Evolutionary conservation across 73 alveolate species (phyloP).

Genomic region (Symbiodinium natans): DNA sequence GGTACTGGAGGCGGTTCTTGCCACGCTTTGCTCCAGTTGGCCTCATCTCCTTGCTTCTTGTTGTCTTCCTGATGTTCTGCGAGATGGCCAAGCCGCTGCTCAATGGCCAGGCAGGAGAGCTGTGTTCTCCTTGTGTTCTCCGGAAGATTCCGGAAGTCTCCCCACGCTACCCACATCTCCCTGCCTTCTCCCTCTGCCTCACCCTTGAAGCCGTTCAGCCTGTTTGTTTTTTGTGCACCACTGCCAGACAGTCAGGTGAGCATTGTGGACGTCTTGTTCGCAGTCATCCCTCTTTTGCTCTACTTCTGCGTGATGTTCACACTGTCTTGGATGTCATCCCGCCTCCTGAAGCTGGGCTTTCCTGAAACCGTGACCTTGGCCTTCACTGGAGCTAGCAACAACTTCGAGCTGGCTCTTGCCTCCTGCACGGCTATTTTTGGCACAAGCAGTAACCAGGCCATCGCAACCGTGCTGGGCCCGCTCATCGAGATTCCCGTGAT

Average conservation of each 20-base stretch:
- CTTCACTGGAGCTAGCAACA: slow-evolving; percentile 48
- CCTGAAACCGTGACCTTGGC: slow-evolving; percentile 21
- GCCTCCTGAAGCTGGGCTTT: background rate
- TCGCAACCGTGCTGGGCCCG: slow-evolving; percentile 57
- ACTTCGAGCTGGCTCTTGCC: slow-evolving; percentile 50
- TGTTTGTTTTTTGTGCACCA: background rate
- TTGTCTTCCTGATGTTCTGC: slow-evolving; percentile 43
- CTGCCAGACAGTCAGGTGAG: background rate
- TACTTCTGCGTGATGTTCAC: slow-evolving; percentile 31
- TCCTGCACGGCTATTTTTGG: slow-evolving; percentile 50
- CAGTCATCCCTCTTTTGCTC: background rate
- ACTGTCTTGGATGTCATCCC: slow-evolving; percentile 6
- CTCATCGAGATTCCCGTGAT: slow-evolving; percentile 44
- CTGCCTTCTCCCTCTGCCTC: too few relatives aligned
- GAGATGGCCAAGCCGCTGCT: slow-evolving; percentile 67
- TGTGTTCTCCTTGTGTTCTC: background rate
- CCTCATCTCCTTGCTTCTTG: slow-evolving; percentile 18
- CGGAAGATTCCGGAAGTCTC: too few relatives aligned
- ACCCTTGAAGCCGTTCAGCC: too few relatives aligned
- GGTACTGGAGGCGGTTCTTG: slow-evolving; percentile 38
- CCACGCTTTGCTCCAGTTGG: slow-evolving; percentile 61
- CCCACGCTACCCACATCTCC: too few relatives aligned
- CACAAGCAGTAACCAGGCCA: slow-evolving; percentile 39
- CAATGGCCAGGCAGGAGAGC: background rate
- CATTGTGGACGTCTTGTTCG: background rate